These are phyloP conservation scores for Diaporthe capsici DNA, from an alignment of 2,329 filamentous ascomycete species.

Conservation along the genomic window DNA sequence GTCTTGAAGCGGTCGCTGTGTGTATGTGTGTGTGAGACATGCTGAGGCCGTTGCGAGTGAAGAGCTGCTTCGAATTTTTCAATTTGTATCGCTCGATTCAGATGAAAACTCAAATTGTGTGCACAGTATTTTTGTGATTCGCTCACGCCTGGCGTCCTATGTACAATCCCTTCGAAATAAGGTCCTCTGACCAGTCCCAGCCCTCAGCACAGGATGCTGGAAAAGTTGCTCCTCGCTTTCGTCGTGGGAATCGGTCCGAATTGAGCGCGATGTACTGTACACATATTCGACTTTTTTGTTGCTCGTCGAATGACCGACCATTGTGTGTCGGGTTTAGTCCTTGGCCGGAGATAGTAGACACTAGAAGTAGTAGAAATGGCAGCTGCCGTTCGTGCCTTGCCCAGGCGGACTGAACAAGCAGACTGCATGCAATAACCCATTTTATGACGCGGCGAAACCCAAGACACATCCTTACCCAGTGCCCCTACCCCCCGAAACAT, in stretches of 20 bases:
- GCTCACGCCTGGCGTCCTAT: constrained; percentile 28
- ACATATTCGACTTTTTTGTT: constrained; percentile 31
- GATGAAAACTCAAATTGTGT: neutral
- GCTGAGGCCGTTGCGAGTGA: too few relatives aligned
- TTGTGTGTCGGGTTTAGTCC: constrained; percentile 17
- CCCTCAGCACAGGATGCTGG: neutral
- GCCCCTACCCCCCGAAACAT: constrained; percentile 1
- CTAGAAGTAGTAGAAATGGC: constrained; percentile 37
- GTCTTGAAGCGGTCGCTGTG: neutral
- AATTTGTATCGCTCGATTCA: neutral
- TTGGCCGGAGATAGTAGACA: constrained; percentile 37
- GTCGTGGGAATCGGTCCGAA: constrained; percentile 25
- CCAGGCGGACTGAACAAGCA: constrained; percentile 22
- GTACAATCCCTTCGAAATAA: constrained; percentile 30
- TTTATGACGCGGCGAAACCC: constrained; percentile 36
- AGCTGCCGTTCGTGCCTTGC: constrained; percentile 28
- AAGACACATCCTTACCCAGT: constrained; percentile 11
- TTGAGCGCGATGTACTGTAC: constrained; percentile 28
- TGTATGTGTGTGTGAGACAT: neutral
- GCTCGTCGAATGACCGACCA: constrained; percentile 29
- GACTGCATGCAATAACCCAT: constrained; percentile 33
- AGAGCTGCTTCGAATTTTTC: neutral
- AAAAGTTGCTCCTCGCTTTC: neutral
- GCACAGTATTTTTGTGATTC: constrained; percentile 13
- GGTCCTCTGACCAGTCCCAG: constrained; percentile 19